Base-by-base conservation (phyloP, 1,284 basidiomycete genomes). In the Trametes pubescens region DNA sequence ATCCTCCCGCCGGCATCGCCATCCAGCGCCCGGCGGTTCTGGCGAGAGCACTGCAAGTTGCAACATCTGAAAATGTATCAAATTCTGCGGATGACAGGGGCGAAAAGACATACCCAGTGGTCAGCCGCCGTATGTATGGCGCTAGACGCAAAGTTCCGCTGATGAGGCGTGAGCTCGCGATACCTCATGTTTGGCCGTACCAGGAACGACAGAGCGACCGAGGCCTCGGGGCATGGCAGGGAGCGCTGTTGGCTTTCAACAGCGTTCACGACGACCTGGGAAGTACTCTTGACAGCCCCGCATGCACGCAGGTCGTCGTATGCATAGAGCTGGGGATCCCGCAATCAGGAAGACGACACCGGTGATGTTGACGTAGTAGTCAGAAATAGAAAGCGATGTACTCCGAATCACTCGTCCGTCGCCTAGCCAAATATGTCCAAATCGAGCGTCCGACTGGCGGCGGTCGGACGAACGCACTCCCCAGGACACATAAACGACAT, bases 111-210 rank as follows among this genome's bases (percentile, higher is more conserved):
- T 16, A 29, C 47, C n/a, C n/a, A n/a, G 6, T 10, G 14, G 29
- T 49, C 47, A 49, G 47, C 47, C 26, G 26, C 47, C 43, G 43
- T 9, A 16, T 24, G 47, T 49, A 43, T 43, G 40, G 40, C 40
- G 18, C 18, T 16, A 18, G 40, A 16, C 47, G 47, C 47, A 49
- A 49, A 49, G 47, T 49, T 49, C 47, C 13, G 47, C 47, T 49
- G 47, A 49, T 49, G 47, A 49, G 47, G 14, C 29, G 47, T 5
- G 24, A 18, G 47, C 47, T 49, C 47, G 7, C 47, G 16, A 18
- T 26, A 18, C 24, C 18, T 29, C 47, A 29, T 49, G 14, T n/a
- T 16, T n/a, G 18, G 14, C 40, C 18, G 16, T n/a, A n/a, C 16
- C 40, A 43, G 40, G 40, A 43, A 43, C 40, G 3, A 16, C 40